Conservation (phyloP, 768 basidiomycete genomes). For the Auriscalpium vulgare region DNA sequence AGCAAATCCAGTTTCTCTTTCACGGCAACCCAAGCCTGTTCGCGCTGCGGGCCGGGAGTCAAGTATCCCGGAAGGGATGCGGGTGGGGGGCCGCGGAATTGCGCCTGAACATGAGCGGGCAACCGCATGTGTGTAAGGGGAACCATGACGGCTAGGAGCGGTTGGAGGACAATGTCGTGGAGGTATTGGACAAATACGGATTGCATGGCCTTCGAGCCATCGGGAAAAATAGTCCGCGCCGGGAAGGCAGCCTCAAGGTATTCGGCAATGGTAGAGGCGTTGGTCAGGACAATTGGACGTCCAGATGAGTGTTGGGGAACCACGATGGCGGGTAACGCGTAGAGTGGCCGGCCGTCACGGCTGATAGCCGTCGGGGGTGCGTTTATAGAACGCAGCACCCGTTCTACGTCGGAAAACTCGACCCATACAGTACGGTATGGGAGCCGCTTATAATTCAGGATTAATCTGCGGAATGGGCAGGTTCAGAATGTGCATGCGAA, state of each 20-base stretch:
- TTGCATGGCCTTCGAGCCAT: conserved; percentile 61
- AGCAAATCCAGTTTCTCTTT: conserved; percentile 62
- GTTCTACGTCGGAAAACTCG: conserved; percentile 62
- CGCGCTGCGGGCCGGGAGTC: conserved; percentile 37
- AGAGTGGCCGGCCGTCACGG: conserved; percentile 52
- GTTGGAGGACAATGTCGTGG: conserved; percentile 56
- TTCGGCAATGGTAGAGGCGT: conserved; percentile 56
- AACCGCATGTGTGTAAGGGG: conserved; percentile 59
- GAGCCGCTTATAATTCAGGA: conserved; percentile 72
- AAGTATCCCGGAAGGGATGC: conserved; percentile 13
- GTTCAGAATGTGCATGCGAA: not conserved
- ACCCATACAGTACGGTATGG: conserved; percentile 65
- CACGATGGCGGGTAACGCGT: conserved; percentile 62
- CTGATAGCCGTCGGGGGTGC: conserved; percentile 49
- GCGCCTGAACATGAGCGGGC: conserved; percentile 44
- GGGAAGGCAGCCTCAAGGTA: conserved; percentile 66
- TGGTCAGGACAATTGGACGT: conserved; percentile 46
- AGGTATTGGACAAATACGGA: conserved; percentile 64
- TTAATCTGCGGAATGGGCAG: conserved; percentile 37
- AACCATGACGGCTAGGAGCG: conserved; percentile 61
- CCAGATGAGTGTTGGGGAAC: conserved; percentile 43
- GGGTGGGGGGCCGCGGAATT: conserved; percentile 29
- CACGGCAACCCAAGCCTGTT: conserved; percentile 57
- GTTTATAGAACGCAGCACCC: conserved; percentile 46
- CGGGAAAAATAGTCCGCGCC: conserved; percentile 62